Evolutionary conservation across 768 basidiomycete species (phyloP), one percentile per base, ranked within the genome.

Genomic region (Panaeolus papilionaceus): DNA sequence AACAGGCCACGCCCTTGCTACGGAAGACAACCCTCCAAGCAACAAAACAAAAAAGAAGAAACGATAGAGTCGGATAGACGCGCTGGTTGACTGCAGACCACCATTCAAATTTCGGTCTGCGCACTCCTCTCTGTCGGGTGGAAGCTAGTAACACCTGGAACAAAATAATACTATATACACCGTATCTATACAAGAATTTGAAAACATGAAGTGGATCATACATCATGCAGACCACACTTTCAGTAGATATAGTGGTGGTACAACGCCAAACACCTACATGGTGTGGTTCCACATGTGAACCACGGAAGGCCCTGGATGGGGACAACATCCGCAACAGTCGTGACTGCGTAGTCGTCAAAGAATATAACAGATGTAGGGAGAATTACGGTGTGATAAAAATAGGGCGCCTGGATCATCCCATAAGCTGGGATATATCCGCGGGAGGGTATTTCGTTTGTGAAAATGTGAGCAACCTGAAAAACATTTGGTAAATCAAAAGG

Each of bases 361-460:
- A 39, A 12, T 7, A 8, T 45, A 5, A 4, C 44, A 45, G 18
- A 45, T 45, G 44, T 11, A 45, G 44, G 14, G 16, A 45, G 23
- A 23, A 23, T 23, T 23, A 23, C 23, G 23, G 23, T 23, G 23
- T 23, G 23, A 23, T 23, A 23, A 23, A 23, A 23, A 23, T 23
- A 23, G 23, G 23, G 23, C 23, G 23, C 23, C 23, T 3, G 14
- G 62, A 64, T 77, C 76, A 96, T 64, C 96, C 96, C 96, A 98
- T 97, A 47, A 96, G 81, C 69, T 96, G 94, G 4, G 94, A 94
- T 40, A 93, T 87, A 77, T 98, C 96, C 0, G 92, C 91, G 8
- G 97, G 97, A 4, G 95, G 97, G 73, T 98, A 95, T 72, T 97
- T 96, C 9, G 94, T 96, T 79, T 99, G 97, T 3, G 95, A 91